Evolutionary conservation across 148 eudicot species (phyloP).

Genomic region (Vaccinium myrtillus): DNA sequence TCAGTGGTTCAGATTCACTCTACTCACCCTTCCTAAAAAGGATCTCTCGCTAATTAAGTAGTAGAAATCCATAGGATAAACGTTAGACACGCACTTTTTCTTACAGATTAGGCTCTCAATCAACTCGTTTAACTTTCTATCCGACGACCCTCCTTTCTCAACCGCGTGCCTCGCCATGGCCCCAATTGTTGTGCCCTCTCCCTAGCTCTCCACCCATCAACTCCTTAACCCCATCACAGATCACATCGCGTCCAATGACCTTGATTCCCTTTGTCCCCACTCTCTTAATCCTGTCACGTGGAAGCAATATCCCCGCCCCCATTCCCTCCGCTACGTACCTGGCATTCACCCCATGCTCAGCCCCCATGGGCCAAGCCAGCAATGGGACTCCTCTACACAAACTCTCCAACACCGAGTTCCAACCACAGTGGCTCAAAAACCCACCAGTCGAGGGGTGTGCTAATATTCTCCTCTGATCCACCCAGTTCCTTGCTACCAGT

Average conservation of each 20-base stretch:
- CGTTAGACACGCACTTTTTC: not conserved
- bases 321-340: not conserved
- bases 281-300: not conserved
- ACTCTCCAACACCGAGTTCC: conserved; percentile 4
- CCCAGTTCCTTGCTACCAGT: not conserved
- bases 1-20: too few relatives aligned
- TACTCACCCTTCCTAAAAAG: not conserved
- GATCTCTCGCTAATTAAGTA: not conserved
- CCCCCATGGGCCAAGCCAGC: conserved; percentile 1
- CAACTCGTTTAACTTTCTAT: not conserved
- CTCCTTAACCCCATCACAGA: not conserved
- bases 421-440: conserved; percentile 6
- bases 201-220: not conserved
- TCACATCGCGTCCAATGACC: not conserved
- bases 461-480: conserved; percentile 3
- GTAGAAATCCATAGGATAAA: too few relatives aligned
- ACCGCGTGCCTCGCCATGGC: not conserved
- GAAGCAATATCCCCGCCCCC: conserved; percentile 4
- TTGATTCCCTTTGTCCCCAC: not conserved
- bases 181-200: not conserved
- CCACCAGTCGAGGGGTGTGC: conserved; percentile 4
- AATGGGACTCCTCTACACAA: not conserved
- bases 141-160: not conserved
- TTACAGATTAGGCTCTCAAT: not conserved
- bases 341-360: not conserved